phyloP scores from a whole-genome alignment of 2,329 filamentous ascomycete genomes.

The Dactylella cylindrospora region DNA sequence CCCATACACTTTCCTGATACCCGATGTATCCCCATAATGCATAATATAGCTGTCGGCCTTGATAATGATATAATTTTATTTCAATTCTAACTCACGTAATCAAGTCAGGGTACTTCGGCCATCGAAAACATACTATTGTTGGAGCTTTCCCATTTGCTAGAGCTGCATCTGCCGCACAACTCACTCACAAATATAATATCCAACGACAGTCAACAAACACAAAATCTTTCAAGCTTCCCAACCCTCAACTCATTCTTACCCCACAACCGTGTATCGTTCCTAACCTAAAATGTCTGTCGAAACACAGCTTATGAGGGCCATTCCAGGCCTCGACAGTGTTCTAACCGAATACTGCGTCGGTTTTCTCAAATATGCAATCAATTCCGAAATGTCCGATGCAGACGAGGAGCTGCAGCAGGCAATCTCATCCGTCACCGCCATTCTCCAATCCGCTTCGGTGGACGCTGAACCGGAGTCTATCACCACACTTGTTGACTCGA shows the following conservation, averaged over 20 bases:
- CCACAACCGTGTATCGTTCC: too few species aligned
- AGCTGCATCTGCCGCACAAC: conserved; percentile 1
- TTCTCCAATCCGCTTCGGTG: conserved; percentile 83
- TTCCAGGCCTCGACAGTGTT: conserved; percentile 84
- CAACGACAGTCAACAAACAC: too few species aligned
- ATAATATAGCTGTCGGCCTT: background rate
- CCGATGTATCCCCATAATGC: background rate
- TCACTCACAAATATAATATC: conserved; percentile 2
- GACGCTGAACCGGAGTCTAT: conserved; percentile 72
- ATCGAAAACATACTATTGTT: too few species aligned
- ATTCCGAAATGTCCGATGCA: conserved; percentile 71
- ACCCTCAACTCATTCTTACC: too few species aligned
- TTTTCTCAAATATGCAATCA: conserved; percentile 91
- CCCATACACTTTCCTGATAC: background rate
- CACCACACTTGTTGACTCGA: conserved; percentile 80
- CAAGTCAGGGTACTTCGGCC: too few species aligned
- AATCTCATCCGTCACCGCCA: conserved; percentile 77
- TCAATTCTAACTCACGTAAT: too few species aligned
- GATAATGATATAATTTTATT: too few species aligned
- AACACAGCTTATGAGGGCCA: conserved; percentile 54
- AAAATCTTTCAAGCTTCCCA: too few species aligned
- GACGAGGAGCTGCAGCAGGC: conserved; percentile 78
- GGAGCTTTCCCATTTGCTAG: too few species aligned
- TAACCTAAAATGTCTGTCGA: conserved; percentile 33
- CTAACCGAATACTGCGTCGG: conserved; percentile 91